These are phyloP conservation scores for Maudiozyma turicensis DNA, from an alignment of 805 yeast genomes.

Conservation along the genomic window DNA sequence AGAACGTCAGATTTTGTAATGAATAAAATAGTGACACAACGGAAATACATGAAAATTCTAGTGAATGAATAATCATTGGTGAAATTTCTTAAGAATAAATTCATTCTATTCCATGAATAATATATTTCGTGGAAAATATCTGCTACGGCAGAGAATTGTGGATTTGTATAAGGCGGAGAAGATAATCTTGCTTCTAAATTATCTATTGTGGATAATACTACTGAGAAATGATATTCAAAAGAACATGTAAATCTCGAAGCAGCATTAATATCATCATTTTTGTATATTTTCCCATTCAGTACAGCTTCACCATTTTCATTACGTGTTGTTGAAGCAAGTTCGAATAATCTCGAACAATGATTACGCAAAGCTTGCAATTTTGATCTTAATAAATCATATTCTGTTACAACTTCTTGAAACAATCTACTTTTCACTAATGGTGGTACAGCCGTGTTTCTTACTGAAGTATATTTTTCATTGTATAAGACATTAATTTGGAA, in stretches of 20 bases:
- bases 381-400: slow-evolving; percentile 7
- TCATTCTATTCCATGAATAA: slow-evolving; percentile 7
- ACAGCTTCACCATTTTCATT: neutral
- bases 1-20: slow-evolving; percentile 1
- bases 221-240: slow-evolving; percentile 10
- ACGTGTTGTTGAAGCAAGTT: slow-evolving; percentile 6
- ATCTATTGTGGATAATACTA: slow-evolving; percentile 10
- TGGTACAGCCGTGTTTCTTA: slow-evolving; percentile 20
- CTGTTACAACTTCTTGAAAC: slow-evolving; percentile 12
- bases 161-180: neutral
- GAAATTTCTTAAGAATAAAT: slow-evolving; percentile 1
- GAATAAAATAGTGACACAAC: slow-evolving; percentile 4
- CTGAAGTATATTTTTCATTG: slow-evolving; percentile 21
- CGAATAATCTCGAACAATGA: slow-evolving; percentile 15
- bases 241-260: slow-evolving; percentile 11
- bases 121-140: slow-evolving; percentile 1
- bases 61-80: slow-evolving; percentile 1
- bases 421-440: slow-evolving; percentile 10
- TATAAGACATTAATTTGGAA: slow-evolving; percentile 18
- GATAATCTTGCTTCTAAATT: slow-evolving; percentile 18
- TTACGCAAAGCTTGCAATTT: slow-evolving; percentile 15
- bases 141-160: neutral
- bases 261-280: slow-evolving; percentile 7
- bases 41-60: slow-evolving; percentile 2
- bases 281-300: neutral